Percentiles rank a stretch among this genome's conserved stretches.
Evolutionary conservation across 495 filamentous ascomycete genomes (phyloP).

Genomic region (Aspergillus indologenus): DNA sequence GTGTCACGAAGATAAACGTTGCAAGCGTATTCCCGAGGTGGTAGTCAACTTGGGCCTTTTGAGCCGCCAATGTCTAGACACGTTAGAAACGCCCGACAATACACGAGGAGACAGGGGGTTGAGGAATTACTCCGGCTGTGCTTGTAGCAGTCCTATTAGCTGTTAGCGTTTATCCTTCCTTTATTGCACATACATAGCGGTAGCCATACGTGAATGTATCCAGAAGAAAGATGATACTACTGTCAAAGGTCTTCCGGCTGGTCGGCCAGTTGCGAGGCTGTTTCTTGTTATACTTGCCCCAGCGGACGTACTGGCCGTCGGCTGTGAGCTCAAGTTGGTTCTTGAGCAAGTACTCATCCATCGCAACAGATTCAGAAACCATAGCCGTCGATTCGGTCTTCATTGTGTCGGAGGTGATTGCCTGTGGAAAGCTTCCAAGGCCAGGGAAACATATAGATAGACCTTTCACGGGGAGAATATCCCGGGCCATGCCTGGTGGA

Average conservation of each 20-base stretch:
- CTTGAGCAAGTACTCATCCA: conserved; percentile 4
- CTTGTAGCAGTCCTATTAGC: conserved; percentile 29
- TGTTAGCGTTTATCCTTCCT: conserved; percentile 13
- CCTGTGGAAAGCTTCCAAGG: not conserved
- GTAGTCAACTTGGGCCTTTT: not conserved
- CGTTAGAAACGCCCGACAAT: not conserved
- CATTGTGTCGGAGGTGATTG: not conserved
- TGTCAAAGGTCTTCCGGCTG: conserved; percentile 31
- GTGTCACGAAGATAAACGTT: conserved; percentile 37
- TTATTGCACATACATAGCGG: not conserved
- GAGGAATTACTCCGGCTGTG: conserved; percentile 33
- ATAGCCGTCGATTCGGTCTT: not conserved
- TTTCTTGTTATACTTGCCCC: conserved; percentile 19
- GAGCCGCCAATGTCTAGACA: not conserved
- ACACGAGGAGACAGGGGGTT: conserved; percentile 5
- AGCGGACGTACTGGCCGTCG: conserved; percentile 1
- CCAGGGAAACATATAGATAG: not conserved
- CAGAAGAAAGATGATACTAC: conserved; percentile 28
- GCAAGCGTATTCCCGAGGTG: conserved; percentile 46
- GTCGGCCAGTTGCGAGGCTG: conserved; percentile 39
- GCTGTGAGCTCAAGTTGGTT: not conserved
- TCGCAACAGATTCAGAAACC: not conserved
- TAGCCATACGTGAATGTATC: conserved; percentile 36
- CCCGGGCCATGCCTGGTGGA: not conserved
- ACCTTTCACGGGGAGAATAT: not conserved